Base-by-base conservation (phyloP, 164 flowering plant species). In the Magnolia officinalis region DNA sequence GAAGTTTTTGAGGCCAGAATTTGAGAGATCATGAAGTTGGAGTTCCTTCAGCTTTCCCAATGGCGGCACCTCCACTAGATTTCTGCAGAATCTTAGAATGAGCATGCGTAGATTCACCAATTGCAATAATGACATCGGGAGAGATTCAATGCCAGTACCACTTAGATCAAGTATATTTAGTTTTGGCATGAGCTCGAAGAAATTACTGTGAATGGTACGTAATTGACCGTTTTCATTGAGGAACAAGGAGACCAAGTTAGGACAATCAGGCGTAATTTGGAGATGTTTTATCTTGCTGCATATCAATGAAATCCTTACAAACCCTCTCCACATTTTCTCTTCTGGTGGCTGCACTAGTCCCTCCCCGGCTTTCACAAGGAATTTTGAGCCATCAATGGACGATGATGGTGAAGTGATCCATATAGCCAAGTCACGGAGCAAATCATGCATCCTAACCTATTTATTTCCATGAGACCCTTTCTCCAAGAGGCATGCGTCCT, bases 401-500 rank as follows among this genome's bases (percentile, higher is more conserved):
- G 52, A 14, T 0, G 67, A 63, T 63, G 69, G 23, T 26, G 71
- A 68, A n/a, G 50, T 72, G 52, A 73, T 63, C 67, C 29, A 26
- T 26, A 26, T 26, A 26, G 29, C 29, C 29, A 26, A 26, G 29
- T 26, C 29, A 26, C 2, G 75, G 6, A 73, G 10, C 55, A 73
- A 61, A 52, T 59, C 67, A 8, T 73, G 75, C 51, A 73, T 61
- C 66, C 59, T 73, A 16, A 63, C 68, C 0, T 37, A 50, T 1
- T 1, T 0, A 26, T 26, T 1, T 26, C 2, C 29, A 0, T 26
- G 0, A 14, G 0, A 8, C 4, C 75, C 55, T 20, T 18, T 4
- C 21, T 73, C 75, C 75, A 73, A 59, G 20, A 73, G 23, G 67
- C 75, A 73, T 8, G 75, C 50, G 21, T 24, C 75, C 61, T 59